Evolutionary conservation across 352 stramenopile genomes (phyloP), one percentile per base, ranked within the genome.

Genomic region (Pythium dissotocum): DNA sequence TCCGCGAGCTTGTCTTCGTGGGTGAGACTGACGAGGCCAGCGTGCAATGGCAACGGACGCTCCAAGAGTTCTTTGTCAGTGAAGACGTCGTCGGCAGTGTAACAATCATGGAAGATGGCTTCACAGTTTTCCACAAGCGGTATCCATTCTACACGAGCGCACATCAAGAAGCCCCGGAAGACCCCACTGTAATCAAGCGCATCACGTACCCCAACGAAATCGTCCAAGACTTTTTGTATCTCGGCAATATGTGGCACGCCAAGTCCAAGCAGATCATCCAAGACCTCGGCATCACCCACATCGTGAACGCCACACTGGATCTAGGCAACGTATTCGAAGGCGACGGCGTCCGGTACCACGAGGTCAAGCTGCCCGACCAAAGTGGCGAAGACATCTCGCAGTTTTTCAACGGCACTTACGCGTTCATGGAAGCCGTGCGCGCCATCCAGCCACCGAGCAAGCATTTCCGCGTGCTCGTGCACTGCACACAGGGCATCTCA

Each of bases 231-330:
- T 88, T 90, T 33, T 64, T 93, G 36, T 93, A 86, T 59, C 70
- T 93, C 18, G 84, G 84, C 30, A 93, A 91, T 61, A 86, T 86
- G 79, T 91, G 82, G 82, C 84, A 93, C 36, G 84, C 84, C 30
- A 73, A 78, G 54, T 88, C 70, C 7, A 66, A 75, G 24, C 66
- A 83, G 40, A 76, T 93, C 2, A 65, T 93, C 18, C 55, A 71
- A 38, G 72, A 89, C 57, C 73, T 93, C 54, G 75, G 78, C 13
- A 91, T 93, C 73, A 91, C 84, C 24, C 82, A 93, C 65, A 69
- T 93, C 61, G 76, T 93, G 24, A 90, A 90, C 49, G 81, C 82
- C 1, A 88, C 72, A 21, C 63, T 82, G 14, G 80, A 89, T 32
- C 58, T 85, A n/a, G 80, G 70, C 30, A 89, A 91, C 52, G 69